Evolutionary conservation across 73 alveolate genomes (phyloP).

Genomic region (Paramecium sonneborni): DNA sequence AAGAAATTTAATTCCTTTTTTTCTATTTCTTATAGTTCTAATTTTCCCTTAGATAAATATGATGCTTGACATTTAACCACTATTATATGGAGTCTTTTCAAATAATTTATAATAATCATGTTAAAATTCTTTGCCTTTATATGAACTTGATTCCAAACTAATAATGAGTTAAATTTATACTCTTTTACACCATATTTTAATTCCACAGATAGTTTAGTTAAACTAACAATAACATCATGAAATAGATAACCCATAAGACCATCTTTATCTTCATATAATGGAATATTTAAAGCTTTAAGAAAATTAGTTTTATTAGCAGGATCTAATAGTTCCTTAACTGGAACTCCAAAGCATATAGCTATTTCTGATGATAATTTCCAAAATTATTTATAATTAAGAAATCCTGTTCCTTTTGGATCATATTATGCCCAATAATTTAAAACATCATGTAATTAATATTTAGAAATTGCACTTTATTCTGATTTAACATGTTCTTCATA

Average conservation of each 20-base stretch:
- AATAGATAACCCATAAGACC: not conserved
- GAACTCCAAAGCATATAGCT: not conserved
- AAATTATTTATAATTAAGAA: not conserved
- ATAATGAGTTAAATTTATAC: not conserved
- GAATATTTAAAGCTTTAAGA: not conserved
- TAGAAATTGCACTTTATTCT: constrained; percentile 5
- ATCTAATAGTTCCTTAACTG: not conserved
- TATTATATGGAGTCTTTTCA: not conserved
- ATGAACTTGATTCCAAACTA: not conserved
- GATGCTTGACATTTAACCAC: not conserved
- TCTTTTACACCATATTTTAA: not conserved
- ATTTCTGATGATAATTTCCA: not conserved
- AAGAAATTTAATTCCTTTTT: not conserved
- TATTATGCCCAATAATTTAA: not conserved
- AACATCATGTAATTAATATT: not conserved
- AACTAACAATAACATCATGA: not conserved
- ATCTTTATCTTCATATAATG: not conserved
- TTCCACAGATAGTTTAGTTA: not conserved
- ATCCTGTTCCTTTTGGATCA: not conserved
- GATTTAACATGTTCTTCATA: constrained; percentile 13
- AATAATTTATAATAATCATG: not conserved
- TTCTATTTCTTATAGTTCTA: not conserved
- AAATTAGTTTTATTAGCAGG: not conserved
- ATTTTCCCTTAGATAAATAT: not conserved
- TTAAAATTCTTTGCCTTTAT: not conserved